A percentile compares a stretch with the other conserved stretches of the same genome.
These are phyloP conservation scores for Lanmaoa pseudosensibilis DNA, from an alignment of 768 basidiomycete genomes.

Conservation along the genomic window DNA sequence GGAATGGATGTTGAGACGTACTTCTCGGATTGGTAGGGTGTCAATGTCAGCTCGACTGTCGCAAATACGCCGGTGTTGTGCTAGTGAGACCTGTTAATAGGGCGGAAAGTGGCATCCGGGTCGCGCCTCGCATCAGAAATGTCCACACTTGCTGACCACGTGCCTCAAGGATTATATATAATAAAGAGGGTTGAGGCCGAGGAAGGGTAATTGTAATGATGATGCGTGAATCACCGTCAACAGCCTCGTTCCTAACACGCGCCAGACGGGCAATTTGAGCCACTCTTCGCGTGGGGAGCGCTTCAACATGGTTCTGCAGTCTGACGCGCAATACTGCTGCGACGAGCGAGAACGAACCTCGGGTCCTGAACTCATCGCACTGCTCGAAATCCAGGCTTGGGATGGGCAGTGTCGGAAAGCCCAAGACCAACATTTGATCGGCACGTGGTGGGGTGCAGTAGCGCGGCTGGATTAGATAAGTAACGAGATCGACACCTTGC, in stretches of 20 bases:
- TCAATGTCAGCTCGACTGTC: slow-evolving; percentile 4
- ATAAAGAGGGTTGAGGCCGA: slow-evolving; percentile 23
- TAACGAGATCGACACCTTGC: slow-evolving; percentile 6
- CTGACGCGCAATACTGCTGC: background rate
- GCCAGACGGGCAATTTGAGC: slow-evolving; percentile 16
- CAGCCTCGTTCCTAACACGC: slow-evolving; percentile 33
- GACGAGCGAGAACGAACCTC: background rate
- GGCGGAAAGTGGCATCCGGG: background rate
- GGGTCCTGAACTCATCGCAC: background rate
- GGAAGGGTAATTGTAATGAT: slow-evolving; percentile 24
- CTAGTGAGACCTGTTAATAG: slow-evolving; percentile 3
- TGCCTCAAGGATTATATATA: slow-evolving; percentile 15
- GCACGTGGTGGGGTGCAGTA: slow-evolving; percentile 17
- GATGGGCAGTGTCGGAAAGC: background rate
- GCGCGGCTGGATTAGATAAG: slow-evolving; percentile 34
- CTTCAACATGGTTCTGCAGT: background rate
- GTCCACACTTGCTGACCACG: slow-evolving; percentile 19
- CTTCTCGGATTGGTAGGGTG: background rate
- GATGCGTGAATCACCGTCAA: slow-evolving; percentile 24
- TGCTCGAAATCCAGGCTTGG: slow-evolving; percentile 1
- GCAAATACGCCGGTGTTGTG: slow-evolving; percentile 2
- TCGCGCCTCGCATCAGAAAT: slow-evolving; percentile 8
- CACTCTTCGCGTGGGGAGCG: slow-evolving; percentile 15
- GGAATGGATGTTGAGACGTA: slow-evolving; percentile 6
- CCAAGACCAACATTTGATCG: background rate